Percentiles rank a stretch among this genome's conserved stretches.
Evolutionary conservation across 1,284 basidiomycete genomes (phyloP).

Genomic region (Ustilago crameri): DNA sequence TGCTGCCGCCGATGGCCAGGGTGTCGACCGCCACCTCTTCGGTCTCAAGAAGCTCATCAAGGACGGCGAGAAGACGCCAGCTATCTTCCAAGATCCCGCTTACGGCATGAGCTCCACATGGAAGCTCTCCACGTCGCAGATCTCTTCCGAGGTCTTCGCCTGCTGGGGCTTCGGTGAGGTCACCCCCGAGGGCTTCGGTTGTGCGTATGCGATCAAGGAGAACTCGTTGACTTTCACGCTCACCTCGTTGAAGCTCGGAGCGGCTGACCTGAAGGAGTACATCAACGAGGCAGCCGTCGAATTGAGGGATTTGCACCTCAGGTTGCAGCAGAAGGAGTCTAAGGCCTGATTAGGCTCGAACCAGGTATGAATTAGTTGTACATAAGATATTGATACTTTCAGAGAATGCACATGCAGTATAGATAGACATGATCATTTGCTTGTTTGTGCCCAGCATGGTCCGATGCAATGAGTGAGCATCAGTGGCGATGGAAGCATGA

Average conservation of each 20-base stretch:
- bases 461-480: too few species aligned
- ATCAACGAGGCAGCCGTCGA: constrained; percentile 68
- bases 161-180: constrained; percentile 98
- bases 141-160: constrained; percentile 84
- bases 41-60: constrained; percentile 85
- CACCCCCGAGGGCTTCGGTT: constrained; percentile 88
- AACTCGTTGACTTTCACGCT: constrained; percentile 91
- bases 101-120: constrained; percentile 82
- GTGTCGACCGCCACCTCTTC: constrained; percentile 94
- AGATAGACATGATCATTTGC: too few species aligned
- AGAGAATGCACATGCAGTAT: background rate
- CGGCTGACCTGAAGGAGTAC: constrained; percentile 70
- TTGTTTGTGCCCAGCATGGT: too few species aligned
- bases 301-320: constrained; percentile 64
- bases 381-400: background rate
- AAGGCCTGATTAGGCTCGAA: constrained; percentile 14
- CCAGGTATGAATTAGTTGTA: background rate
- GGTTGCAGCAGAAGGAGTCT: constrained; percentile 48
- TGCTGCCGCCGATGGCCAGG: constrained; percentile 92
- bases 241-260: constrained; percentile 78
- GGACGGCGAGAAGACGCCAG: constrained; percentile 80
- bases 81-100: constrained; percentile 81
- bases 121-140: constrained; percentile 90
- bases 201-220: constrained; percentile 91
- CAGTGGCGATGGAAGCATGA: too few species aligned